These are phyloP conservation scores for Biscogniauxia sp. DNA, from an alignment of 2,329 filamentous ascomycete genomes.

Conservation along the genomic window DNA sequence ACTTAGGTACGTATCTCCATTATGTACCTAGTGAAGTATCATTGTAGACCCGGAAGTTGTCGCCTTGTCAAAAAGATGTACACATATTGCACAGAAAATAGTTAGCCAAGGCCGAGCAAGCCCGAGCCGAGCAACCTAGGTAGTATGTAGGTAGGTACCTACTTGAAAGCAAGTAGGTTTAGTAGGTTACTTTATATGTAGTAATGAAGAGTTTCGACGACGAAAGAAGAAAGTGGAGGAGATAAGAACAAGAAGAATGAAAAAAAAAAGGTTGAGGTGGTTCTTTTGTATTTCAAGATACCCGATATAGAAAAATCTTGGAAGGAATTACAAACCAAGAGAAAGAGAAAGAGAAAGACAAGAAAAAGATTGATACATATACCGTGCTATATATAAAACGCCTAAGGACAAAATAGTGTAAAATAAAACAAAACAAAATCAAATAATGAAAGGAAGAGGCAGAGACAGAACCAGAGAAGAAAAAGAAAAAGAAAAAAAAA, in stretches of 20 bases:
- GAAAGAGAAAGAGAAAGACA: neutral
- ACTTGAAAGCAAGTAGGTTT: too few relatives aligned
- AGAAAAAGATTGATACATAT: neutral
- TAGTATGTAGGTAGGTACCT: neutral
- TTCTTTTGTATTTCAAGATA: too few relatives aligned
- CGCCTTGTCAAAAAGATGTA: neutral
- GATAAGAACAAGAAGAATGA: neutral
- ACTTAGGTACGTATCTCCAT: too few relatives aligned
- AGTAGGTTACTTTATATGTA: neutral
- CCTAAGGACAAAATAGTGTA: neutral
- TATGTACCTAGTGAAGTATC: too few relatives aligned
- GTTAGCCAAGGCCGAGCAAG: neutral
- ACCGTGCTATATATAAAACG: neutral
- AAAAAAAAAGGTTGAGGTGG: neutral
- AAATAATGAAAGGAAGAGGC: neutral
- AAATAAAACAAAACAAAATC: neutral
- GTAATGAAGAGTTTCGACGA: neutral
- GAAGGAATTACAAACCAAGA: neutral
- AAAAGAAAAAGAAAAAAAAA: neutral
- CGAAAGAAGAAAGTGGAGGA: neutral
- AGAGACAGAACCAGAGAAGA: neutral
- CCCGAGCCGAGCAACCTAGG: neutral
- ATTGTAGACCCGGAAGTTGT: too few relatives aligned
- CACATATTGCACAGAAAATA: neutral
- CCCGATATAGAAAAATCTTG: too few relatives aligned